A percentile compares a stretch with the other conserved stretches of the same genome.
These are phyloP conservation scores for Trichoderma sp. DNA, from an alignment of 2,329 filamentous ascomycete genomes.

Conservation along the genomic window DNA sequence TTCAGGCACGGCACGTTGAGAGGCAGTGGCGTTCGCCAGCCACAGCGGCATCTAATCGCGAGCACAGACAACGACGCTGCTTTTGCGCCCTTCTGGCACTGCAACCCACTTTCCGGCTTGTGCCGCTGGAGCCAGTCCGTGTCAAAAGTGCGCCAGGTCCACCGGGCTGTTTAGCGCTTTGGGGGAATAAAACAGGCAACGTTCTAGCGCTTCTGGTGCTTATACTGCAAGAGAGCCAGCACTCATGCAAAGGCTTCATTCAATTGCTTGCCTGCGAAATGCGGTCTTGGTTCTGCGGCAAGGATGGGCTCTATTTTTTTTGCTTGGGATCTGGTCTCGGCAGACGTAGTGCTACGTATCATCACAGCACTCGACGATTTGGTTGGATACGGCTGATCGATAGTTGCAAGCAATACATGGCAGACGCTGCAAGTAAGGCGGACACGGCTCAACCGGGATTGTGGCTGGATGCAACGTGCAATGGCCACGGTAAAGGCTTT, in stretches of 20 bases:
- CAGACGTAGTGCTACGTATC: not conserved
- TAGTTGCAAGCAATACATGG: slow-evolving; percentile 14
- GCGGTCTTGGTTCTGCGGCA: slow-evolving; percentile 1
- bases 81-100: slow-evolving; percentile 7
- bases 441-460: not conserved
- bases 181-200: not conserved
- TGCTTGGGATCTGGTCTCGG: not conserved
- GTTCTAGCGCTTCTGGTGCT: slow-evolving; percentile 12
- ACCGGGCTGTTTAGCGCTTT: not conserved
- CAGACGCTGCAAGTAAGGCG: not conserved
- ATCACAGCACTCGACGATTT: not conserved
- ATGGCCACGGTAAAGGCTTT: not conserved
- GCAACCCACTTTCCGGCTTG: slow-evolving; percentile 3
- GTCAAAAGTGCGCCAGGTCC: slow-evolving; percentile 7
- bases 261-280: not conserved
- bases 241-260: not conserved
- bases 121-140: slow-evolving; percentile 11
- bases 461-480: slow-evolving; percentile 4
- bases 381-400: slow-evolving; percentile 15
- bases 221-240: not conserved
- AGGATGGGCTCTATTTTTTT: not conserved
- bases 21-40: slow-evolving; percentile 13
- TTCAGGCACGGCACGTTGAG: slow-evolving; percentile 17
- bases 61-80: slow-evolving; percentile 20
- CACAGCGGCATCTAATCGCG: slow-evolving; percentile 21